phyloP scores from a whole-genome alignment of 2,329 filamentous ascomycete species.

The Akanthomyces muscarius region DNA sequence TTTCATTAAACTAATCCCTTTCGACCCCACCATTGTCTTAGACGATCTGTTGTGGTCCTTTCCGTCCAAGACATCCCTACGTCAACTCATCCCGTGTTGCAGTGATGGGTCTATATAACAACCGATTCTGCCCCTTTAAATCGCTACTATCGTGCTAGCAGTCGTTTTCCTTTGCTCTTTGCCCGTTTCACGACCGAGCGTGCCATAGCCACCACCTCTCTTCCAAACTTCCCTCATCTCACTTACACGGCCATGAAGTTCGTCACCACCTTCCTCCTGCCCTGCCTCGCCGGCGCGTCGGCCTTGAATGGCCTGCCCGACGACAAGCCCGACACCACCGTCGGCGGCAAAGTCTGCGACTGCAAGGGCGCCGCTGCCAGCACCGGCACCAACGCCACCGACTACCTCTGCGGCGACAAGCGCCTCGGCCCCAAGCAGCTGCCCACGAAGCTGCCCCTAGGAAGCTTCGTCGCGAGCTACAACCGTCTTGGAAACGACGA shows the following conservation, averaged over 20 bases:
- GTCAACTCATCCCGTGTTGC: no score
- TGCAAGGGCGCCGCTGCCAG: constrained; percentile 22
- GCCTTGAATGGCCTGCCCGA: not conserved
- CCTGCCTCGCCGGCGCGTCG: constrained; percentile 15
- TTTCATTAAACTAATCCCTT: no score
- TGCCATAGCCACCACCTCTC: no score
- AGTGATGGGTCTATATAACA: no score
- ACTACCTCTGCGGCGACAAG: constrained; percentile 34
- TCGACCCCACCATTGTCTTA: no score
- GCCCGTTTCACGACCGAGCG: no score
- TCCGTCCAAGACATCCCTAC: no score
- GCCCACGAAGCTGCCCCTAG: constrained; percentile 33
- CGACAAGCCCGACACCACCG: not conserved
- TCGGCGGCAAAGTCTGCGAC: constrained; percentile 18
- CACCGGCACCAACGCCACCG: constrained; percentile 18
- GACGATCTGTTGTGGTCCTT: no score
- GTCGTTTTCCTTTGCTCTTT: no score
- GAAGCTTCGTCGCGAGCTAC: constrained; percentile 30
- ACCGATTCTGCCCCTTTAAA: no score
- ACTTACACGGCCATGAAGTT: constrained; percentile 26
- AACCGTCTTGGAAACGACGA: constrained; percentile 34
- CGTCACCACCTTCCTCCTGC: constrained; percentile 20
- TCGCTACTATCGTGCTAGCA: no score
- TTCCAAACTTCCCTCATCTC: not conserved
- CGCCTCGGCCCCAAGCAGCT: constrained; percentile 35